phyloP scores from a whole-genome alignment of 1,284 basidiomycete species.

The Fomitopsis betulina region DNA sequence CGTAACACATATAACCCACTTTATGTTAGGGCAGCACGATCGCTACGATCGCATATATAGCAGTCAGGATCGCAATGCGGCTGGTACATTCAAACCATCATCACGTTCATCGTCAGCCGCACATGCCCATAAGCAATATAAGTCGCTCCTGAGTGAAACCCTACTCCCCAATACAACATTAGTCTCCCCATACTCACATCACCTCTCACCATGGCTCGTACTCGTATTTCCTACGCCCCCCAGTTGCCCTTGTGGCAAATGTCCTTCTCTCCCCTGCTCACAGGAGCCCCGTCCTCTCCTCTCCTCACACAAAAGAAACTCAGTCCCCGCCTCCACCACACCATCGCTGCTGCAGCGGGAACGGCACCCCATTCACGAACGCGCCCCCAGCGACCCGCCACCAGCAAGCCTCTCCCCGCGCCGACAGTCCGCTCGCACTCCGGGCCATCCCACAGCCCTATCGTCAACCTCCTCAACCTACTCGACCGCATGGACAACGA shows the following conservation, averaged over 20 bases:
- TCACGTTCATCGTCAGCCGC: background rate
- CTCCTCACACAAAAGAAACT: background rate
- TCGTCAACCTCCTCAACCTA: conserved; percentile 31
- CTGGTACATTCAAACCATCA: background rate
- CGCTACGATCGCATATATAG: background rate
- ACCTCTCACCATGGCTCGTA: background rate
- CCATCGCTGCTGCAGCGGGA: background rate
- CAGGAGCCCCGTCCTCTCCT: conserved; percentile 19
- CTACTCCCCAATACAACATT: too few relatives aligned
- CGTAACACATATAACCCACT: too few relatives aligned
- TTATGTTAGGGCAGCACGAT: background rate
- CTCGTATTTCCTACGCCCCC: conserved; percentile 2
- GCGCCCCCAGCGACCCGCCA: background rate
- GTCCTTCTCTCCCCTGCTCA: conserved; percentile 27
- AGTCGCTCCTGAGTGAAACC: background rate
- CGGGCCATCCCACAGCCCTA: conserved; percentile 16
- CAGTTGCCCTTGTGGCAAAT: conserved; percentile 25
- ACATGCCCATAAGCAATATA: conserved; percentile 6
- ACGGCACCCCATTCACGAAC: background rate
- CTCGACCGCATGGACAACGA: conserved; percentile 36
- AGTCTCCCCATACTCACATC: too few relatives aligned
- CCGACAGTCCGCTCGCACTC: conserved; percentile 17
- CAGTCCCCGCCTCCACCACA: conserved; percentile 8
- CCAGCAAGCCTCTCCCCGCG: conserved; percentile 8
- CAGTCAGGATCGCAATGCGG: background rate